Evolutionary conservation across 148 eudicot species (phyloP).

Genomic region (Rhododendron williamsianum): DNA sequence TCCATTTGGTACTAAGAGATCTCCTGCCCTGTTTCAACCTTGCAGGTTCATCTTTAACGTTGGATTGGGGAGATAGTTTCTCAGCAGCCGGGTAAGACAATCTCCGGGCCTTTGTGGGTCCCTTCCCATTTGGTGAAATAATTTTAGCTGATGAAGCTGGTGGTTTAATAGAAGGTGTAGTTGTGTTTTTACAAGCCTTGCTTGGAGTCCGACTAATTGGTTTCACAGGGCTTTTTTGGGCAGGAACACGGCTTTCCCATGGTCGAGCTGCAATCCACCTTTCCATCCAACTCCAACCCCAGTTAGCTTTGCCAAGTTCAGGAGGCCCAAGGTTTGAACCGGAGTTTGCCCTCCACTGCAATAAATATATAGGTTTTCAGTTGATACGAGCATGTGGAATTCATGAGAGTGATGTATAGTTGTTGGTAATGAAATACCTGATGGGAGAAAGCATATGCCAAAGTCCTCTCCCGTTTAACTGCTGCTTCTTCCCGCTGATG

Average conservation of each 20-base stretch:
- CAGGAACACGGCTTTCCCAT: constrained; percentile 69
- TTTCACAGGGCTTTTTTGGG: constrained; percentile 44
- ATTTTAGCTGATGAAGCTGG: constrained; percentile 42
- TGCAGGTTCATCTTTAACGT: constrained; percentile 23
- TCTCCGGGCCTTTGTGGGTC: constrained; percentile 36
- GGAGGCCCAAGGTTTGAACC: constrained; percentile 45
- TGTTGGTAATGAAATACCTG: constrained; percentile 40
- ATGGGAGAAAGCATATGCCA: constrained; percentile 95
- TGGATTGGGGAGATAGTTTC: constrained; percentile 28
- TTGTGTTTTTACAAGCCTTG: constrained; percentile 33
- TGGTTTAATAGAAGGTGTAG: constrained; percentile 21
- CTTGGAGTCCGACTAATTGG: constrained; percentile 19
- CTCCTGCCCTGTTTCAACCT: constrained; percentile 13
- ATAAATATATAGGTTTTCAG: neutral
- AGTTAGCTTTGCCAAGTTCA: constrained; percentile 66
- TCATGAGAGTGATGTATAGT: neutral
- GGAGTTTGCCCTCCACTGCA: constrained; percentile 39
- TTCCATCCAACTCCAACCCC: constrained; percentile 99
- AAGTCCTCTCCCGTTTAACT: constrained; percentile 76
- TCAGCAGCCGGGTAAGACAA: constrained; percentile 53
- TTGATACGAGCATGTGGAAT: neutral
- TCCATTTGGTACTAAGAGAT: constrained; percentile 2
- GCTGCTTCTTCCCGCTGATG: constrained; percentile 91
- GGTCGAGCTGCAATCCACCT: constrained; percentile 96
- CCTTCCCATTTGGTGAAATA: constrained; percentile 45